These are phyloP conservation scores for Psidium friedrichsthalianum DNA, from an alignment of 345 rosid genomes.

Conservation along the genomic window DNA sequence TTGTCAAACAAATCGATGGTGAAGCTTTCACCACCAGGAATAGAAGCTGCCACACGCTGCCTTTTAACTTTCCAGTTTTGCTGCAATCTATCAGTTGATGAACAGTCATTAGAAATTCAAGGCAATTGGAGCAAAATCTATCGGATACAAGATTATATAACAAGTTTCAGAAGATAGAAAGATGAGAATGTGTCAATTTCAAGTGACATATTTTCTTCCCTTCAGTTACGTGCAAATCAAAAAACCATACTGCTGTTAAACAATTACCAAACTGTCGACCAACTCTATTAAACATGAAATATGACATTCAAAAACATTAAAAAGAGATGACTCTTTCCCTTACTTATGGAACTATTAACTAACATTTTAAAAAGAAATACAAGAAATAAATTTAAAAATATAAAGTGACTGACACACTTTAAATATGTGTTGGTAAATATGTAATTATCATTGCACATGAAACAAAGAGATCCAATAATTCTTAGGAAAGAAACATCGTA, in stretches of 20 bases:
- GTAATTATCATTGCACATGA: neutral
- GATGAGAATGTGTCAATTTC: neutral
- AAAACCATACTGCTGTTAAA: neutral
- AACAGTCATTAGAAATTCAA: neutral
- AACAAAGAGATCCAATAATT: neutral
- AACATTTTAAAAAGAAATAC: neutral
- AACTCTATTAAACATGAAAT: neutral
- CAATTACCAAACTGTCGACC: neutral
- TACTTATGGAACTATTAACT: neutral
- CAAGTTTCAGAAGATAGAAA: neutral
- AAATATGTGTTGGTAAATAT: neutral
- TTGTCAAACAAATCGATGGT: conserved; percentile 76
- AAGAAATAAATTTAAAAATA: neutral
- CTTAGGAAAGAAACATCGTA: neutral
- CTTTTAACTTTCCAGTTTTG: conserved; percentile 96
- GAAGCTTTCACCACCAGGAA: conserved; percentile 73
- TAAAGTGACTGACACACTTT: neutral
- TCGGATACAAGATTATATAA: neutral
- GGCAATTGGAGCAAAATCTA: neutral
- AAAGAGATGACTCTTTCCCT: neutral
- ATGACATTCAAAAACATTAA: neutral
- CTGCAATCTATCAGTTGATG: conserved; percentile 74
- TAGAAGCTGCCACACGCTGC: conserved; percentile 58
- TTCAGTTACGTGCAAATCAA: neutral
- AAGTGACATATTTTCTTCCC: neutral